Evolutionary conservation across 441 rosid genomes (phyloP), one percentile per base, ranked within the genome.

Genomic region (Pelargonium citronellum): DNA sequence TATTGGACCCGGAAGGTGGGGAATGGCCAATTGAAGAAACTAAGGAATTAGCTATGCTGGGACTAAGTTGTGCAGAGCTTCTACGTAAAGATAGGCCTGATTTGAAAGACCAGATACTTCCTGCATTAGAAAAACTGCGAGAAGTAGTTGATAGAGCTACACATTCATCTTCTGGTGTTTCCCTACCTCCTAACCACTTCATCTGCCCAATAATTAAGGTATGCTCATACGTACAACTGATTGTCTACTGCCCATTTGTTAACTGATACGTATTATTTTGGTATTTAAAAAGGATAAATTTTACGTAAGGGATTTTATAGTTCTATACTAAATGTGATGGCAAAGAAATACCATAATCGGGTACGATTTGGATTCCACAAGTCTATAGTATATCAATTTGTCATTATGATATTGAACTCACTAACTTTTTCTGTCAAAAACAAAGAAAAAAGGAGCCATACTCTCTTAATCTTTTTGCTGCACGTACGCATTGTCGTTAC

Each of bases 141-240:
- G 85, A 80, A 37, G 80, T 81, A 11, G 91, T 87, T 4, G 83
- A 73, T 4, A 72, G 69, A 51, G 89, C 86, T 49, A 78, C 81
- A 34, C 64, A 39, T 64, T 43, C 79, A 10, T 65, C 79, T 47
- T 78, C 79, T 4, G 71, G 47, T 24, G 47, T 67, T 43, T 53
- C 74, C 47, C 66, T 79, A 22, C 84, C 89, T 71, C 97, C 97
- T 27, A 64, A 55, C 73, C 97, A 89, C 74, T 87, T 93, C 77
- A 73, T 88, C 58, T 93, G 98, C 71, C 98, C 98, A 43, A 85
- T 93, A 74, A 78, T 85, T 41, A 89, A 93, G 91, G 98, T 85
- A 78, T 17, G 60, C 65, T 30, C 9, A 1, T 12, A 30, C 16
- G 5, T 34, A 30, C 4, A 24, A 24, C 30, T 27, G 39, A 57